Base-by-base conservation (phyloP, 2,329 filamentous ascomycete genomes). In the Xylariaceae sp. region DNA sequence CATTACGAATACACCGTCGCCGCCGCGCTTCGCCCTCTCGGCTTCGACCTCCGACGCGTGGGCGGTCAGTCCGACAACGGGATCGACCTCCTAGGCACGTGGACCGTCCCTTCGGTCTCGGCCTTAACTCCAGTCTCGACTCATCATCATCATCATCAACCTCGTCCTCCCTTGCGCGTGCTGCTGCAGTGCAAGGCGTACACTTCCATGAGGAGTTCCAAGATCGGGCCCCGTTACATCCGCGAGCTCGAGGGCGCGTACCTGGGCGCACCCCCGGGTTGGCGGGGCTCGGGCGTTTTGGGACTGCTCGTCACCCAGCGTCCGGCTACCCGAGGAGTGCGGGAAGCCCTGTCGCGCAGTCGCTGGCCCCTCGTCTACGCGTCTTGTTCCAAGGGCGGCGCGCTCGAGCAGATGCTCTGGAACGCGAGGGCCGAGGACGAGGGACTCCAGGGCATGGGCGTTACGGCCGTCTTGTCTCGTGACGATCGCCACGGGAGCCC, bases 201-300 rank as follows among this genome's bases (percentile, higher is more conserved):
- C 18, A 38, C 46, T 1, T 67, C 73, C 11, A 57, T 66, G 13
- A 63, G 66, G 40, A 66, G 68, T 31, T 47, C 56, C 13, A 40
- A 14, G 14, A 39, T 69, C 9, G 69, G 76, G 0, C 85, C 85
- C 1, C 64, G 70, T 21, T 66, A 78, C 32, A 64, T 87, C 7
- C 75, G 85, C n/a, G 85, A 90, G 63, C 71, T 90, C 3, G 85
- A 88, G 56, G 90, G 90, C 3, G 78, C 87, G 0, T 84, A 92
- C 54, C 71, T 72, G 1, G 81, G 79, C 9, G 84, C 85, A 5
- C 88, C 88, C 1, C 65, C 73, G 0, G 83, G 81, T 0, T 94
- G 85, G 85, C 70, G 78, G 37, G 76, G 74, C 0, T 59, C 68
- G 2, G 71, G 74, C 11, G 78, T 85, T 5, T 59, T 95, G 23